phyloP scores from a whole-genome alignment of 148 eudicot genomes.

The Vaccinium darrowii region DNA sequence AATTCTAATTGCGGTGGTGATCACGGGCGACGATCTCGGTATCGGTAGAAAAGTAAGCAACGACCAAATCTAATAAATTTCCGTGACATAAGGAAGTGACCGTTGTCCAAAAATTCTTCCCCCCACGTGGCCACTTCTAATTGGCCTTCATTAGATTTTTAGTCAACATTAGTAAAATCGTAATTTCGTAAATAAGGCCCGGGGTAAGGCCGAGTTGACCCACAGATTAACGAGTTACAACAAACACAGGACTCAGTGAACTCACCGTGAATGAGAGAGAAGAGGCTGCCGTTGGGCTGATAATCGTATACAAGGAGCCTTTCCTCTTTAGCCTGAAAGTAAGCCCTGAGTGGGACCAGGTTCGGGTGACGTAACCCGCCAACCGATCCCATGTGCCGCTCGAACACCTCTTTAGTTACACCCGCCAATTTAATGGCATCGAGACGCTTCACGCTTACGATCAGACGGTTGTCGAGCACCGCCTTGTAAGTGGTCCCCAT shows the following conservation, averaged over 20 bases:
- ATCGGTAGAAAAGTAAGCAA: neutral
- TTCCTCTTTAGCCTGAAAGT: slow-evolving; percentile 74
- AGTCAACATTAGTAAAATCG: neutral
- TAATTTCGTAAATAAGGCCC: too few species aligned
- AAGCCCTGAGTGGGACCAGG: slow-evolving; percentile 76
- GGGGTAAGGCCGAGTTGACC: too few species aligned
- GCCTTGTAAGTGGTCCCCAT: slow-evolving; percentile 87
- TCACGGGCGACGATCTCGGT: neutral
- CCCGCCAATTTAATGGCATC: slow-evolving; percentile 61
- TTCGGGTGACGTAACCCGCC: slow-evolving; percentile 80
- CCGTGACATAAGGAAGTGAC: neutral
- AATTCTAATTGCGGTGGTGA: neutral
- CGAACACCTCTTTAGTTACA: slow-evolving; percentile 47
- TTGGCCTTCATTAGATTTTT: neutral
- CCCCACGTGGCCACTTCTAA: neutral
- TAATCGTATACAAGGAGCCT: slow-evolving; percentile 71
- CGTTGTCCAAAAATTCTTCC: neutral
- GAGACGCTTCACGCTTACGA: slow-evolving; percentile 70
- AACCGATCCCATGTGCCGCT: slow-evolving; percentile 63
- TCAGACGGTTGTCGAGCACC: slow-evolving; percentile 56
- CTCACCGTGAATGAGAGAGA: slow-evolving; percentile 78
- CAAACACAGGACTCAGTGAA: too few species aligned
- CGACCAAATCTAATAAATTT: neutral
- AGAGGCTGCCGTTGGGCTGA: slow-evolving; percentile 92
- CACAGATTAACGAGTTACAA: neutral